phyloP scores from a whole-genome alignment of 2,329 filamentous ascomycete genomes.

The Thielaviopsis musarum region DNA sequence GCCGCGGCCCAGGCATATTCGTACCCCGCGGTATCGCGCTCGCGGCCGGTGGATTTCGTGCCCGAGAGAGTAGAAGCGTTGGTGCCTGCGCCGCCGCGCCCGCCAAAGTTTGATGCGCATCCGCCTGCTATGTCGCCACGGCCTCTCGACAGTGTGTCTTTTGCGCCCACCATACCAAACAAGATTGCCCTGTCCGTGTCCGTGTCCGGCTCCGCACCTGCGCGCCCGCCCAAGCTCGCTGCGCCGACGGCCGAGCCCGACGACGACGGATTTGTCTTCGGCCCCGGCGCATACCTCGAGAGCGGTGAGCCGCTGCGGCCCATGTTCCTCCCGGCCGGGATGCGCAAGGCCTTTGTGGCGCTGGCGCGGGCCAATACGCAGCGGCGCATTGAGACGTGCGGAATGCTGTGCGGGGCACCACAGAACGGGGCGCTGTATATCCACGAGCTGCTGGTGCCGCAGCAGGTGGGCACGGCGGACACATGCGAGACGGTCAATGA shows the following conservation, averaged over 20 bases:
- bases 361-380: slow-evolving; percentile 62
- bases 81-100: slow-evolving; percentile 18
- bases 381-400: slow-evolving; percentile 80
- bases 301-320: slow-evolving; percentile 75
- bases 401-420: slow-evolving; percentile 77
- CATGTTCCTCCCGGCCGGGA: slow-evolving; percentile 63
- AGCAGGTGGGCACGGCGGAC: slow-evolving; percentile 77
- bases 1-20: slow-evolving; percentile 13
- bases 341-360: slow-evolving; percentile 59
- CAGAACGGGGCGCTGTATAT: slow-evolving; percentile 92
- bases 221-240: slow-evolving; percentile 8
- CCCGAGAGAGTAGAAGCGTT: slow-evolving; percentile 14
- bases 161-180: no score
- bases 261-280: slow-evolving; percentile 56
- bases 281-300: slow-evolving; percentile 74
- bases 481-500: slow-evolving; percentile 93
- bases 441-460: slow-evolving; percentile 71
- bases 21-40: slow-evolving; percentile 40
- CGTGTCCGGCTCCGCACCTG: neutral
- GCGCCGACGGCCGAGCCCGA: slow-evolving; percentile 14
- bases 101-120: slow-evolving; percentile 14
- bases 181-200: no score
- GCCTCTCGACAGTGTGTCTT: no score
- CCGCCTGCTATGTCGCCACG: neutral
- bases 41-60: slow-evolving; percentile 31